These are phyloP conservation scores for Aciculosporium take DNA, from an alignment of 2,329 filamentous ascomycete species.

Conservation along the genomic window DNA sequence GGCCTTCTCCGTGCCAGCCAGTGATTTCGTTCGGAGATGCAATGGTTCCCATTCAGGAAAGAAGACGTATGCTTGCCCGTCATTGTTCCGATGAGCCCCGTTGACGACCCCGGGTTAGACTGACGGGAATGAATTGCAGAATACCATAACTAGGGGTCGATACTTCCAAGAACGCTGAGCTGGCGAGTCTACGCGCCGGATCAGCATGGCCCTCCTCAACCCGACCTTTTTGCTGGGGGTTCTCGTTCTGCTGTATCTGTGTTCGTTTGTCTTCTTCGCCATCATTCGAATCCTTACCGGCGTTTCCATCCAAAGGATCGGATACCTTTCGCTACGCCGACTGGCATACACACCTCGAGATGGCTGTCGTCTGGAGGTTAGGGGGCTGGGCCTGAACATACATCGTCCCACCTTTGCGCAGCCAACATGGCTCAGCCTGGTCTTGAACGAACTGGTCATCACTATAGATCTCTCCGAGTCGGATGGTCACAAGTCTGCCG, in stretches of 20 bases:
- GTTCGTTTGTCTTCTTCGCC: conserved; percentile 86
- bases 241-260: conserved; percentile 73
- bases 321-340: conserved; percentile 80
- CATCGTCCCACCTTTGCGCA: conserved; percentile 94
- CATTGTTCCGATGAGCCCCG: not conserved
- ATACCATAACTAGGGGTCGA: not conserved
- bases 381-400: conserved; percentile 73
- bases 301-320: conserved; percentile 87
- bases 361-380: conserved; percentile 78
- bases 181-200: not conserved
- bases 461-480: conserved; percentile 64
- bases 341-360: conserved; percentile 81
- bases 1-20: conserved; percentile 1
- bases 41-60: conserved; percentile 1
- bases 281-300: conserved; percentile 85
- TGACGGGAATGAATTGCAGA: conserved; percentile 1
- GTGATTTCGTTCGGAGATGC: conserved; percentile 1
- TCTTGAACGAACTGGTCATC: conserved; percentile 71
- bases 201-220: conserved; percentile 47
- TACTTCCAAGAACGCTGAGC: not conserved
- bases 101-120: not conserved
- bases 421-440: conserved; percentile 89
- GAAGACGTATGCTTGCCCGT: conserved; percentile 1
- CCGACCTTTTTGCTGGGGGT: conserved; percentile 80
- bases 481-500: conserved; percentile 30